Percentiles rank a stretch among this genome's conserved stretches.
Conservation (phyloP, 352 stramenopile genomes). For the Phytophthora nicotianae region DNA sequence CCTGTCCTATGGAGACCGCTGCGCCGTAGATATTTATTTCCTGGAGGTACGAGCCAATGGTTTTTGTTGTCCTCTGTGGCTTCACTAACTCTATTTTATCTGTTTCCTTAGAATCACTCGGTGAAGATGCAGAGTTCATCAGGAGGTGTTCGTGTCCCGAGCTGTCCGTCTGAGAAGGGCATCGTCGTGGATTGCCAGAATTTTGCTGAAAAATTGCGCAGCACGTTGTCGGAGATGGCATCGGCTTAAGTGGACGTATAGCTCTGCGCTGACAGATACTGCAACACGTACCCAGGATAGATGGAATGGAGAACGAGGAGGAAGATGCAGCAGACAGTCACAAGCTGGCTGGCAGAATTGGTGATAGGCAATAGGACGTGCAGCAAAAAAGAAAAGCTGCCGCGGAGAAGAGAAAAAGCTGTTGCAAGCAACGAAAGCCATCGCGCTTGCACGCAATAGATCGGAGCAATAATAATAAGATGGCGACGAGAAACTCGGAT, state of each 20-base stretch:
- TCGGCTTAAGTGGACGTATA: conserved; percentile 52
- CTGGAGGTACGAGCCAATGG: conserved; percentile 60
- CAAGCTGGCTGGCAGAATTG: conserved; percentile 9
- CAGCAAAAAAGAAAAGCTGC: conserved; percentile 18
- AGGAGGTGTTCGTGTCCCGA: conserved; percentile 77
- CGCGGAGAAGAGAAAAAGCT: conserved; percentile 9
- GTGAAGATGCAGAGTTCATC: conserved; percentile 87
- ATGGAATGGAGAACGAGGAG: conserved; percentile 13
- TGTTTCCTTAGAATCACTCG: conserved; percentile 63
- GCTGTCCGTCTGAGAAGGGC: conserved; percentile 74
- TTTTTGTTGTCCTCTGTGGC: not conserved
- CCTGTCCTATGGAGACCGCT: conserved; percentile 83
- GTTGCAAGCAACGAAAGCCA: conserved; percentile 1
- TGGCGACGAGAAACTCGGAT: conserved; percentile 14
- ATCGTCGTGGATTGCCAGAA: conserved; percentile 71
- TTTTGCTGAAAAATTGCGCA: conserved; percentile 86
- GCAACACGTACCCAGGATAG: not conserved
- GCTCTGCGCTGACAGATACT: conserved; percentile 1
- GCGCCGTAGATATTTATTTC: conserved; percentile 92
- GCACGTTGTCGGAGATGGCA: conserved; percentile 86
- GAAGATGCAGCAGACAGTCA: conserved; percentile 9
- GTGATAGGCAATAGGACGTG: conserved; percentile 35
- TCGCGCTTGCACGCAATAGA: conserved; percentile 31
- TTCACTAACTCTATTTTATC: conserved; percentile 15
- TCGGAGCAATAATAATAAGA: conserved; percentile 30